Evolutionary conservation across 2,329 filamentous ascomycete genomes (phyloP).

Genomic region (Cercospora sp.): DNA sequence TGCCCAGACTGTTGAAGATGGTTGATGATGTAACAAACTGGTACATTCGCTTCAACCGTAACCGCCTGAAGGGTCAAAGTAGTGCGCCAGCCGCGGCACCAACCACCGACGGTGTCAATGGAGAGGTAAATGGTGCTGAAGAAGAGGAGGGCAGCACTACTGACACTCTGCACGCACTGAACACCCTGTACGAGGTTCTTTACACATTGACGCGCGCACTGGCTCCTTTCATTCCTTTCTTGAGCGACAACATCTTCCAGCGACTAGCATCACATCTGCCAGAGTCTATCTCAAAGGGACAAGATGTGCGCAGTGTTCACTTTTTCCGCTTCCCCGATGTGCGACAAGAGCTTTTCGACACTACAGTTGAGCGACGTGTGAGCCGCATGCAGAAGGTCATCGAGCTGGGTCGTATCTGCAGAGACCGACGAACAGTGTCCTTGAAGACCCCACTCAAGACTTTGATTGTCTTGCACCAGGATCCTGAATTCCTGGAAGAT

Average conservation of each 20-base stretch:
- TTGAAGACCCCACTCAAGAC: conserved; percentile 91
- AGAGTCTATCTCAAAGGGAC: conserved; percentile 60
- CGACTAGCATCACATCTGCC: conserved; percentile 81
- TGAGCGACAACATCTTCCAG: conserved; percentile 91
- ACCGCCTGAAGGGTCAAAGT: conserved; percentile 73
- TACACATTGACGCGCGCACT: conserved; percentile 85
- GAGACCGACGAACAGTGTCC: conserved; percentile 80
- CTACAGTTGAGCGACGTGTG: conserved; percentile 81
- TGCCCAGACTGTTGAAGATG: conserved; percentile 68
- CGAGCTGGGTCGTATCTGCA: conserved; percentile 80
- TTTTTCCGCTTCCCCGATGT: conserved; percentile 90
- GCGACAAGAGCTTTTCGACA: conserved; percentile 82
- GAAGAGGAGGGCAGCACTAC: conserved; percentile 69
- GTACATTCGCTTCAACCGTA: conserved; percentile 95
- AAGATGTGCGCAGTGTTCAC: conserved; percentile 83
- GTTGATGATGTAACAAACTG: conserved; percentile 98
- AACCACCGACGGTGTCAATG: conserved; percentile 26
- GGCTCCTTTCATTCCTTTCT: conserved; percentile 92
- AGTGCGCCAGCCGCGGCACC: conserved; percentile 23
- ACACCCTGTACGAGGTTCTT: conserved; percentile 90
- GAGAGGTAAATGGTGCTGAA: conserved; percentile 23
- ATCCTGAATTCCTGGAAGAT: conserved; percentile 80
- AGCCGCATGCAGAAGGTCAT: conserved; percentile 94
- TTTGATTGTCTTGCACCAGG: conserved; percentile 82
- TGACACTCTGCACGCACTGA: conserved; percentile 86